Percentiles rank a stretch among this genome's conserved stretches.
These are phyloP conservation scores for Fusarium vanettenii DNA, from an alignment of 2,329 filamentous ascomycete species.

Conservation along the genomic window DNA sequence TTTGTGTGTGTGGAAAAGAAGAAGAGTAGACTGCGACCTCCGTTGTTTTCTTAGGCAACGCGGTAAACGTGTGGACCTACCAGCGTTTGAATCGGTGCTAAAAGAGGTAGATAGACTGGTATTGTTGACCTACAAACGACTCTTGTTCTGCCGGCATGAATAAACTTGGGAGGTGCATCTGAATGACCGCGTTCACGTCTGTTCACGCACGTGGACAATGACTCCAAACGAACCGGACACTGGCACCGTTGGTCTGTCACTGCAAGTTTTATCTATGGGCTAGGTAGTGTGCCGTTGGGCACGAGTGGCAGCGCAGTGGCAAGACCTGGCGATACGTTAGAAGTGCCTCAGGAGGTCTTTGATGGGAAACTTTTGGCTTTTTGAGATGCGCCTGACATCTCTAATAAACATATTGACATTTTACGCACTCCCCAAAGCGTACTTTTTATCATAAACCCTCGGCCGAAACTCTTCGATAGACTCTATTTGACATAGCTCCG, in stretches of 20 bases:
- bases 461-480: background rate
- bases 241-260: background rate
- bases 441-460: rapidly evolving
- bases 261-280: background rate
- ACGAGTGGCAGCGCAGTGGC: background rate
- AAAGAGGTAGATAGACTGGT: background rate
- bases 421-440: rapidly evolving
- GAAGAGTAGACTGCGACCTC: background rate
- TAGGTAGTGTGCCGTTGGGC: background rate
- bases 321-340: background rate
- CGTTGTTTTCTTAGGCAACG: background rate
- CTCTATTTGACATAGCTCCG: background rate
- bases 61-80: background rate
- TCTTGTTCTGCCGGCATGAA: background rate
- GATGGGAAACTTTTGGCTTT: too few relatives aligned
- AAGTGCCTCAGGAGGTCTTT: background rate
- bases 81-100: background rate
- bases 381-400: background rate
- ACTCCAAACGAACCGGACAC: background rate
- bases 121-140: background rate
- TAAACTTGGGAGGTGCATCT: background rate
- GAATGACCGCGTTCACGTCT: background rate
- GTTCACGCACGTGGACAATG: background rate
- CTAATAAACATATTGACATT: rapidly evolving
- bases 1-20: background rate